Percentiles rank a stretch among this genome's conserved stretches.
These are phyloP conservation scores for Vitis hybrid DNA, from an alignment of 177 flowering plant genomes.

Conservation along the genomic window DNA sequence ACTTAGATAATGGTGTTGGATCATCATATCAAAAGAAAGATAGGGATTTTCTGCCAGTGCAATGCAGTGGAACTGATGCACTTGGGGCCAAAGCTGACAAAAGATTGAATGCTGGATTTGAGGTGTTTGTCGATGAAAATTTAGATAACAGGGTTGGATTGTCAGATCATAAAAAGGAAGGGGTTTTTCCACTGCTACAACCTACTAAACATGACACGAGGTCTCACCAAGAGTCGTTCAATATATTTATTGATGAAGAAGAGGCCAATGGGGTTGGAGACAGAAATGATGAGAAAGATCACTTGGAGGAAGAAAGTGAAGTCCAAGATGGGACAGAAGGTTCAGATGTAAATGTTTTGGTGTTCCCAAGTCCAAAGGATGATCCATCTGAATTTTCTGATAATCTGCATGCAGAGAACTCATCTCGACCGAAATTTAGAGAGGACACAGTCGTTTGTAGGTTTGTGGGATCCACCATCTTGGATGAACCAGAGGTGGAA, in stretches of 20 bases:
- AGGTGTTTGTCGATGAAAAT: conserved; percentile 65
- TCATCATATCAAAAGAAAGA: conserved; percentile 20
- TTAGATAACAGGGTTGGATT: conserved; percentile 26
- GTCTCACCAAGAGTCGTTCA: conserved; percentile 42
- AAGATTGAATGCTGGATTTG: conserved; percentile 32
- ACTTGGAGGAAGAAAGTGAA: conserved; percentile 9
- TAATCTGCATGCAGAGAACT: conserved; percentile 26
- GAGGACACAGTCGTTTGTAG: conserved; percentile 81
- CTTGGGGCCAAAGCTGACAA: conserved; percentile 23
- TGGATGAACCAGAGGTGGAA: conserved; percentile 76
- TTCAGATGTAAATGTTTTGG: conserved; percentile 33
- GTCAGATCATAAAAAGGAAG: conserved; percentile 19
- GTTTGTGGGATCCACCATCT: conserved; percentile 85
- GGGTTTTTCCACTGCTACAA: conserved; percentile 4
- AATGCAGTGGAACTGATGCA: conserved; percentile 3
- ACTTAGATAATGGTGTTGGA: conserved; percentile 27
- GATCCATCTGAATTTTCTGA: conserved; percentile 38
- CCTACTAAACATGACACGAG: conserved; percentile 1
- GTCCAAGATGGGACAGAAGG: conserved; percentile 17
- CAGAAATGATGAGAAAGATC: conserved; percentile 17
- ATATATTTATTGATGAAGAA: conserved; percentile 66
- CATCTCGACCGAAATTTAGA: conserved; percentile 31
- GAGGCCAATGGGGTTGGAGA: conserved; percentile 29
- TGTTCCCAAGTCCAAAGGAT: conserved; percentile 48
- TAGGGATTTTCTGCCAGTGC: conserved; percentile 1